Base-by-base conservation (phyloP, 345 rosid species). In the Turnera subulata region DNA sequence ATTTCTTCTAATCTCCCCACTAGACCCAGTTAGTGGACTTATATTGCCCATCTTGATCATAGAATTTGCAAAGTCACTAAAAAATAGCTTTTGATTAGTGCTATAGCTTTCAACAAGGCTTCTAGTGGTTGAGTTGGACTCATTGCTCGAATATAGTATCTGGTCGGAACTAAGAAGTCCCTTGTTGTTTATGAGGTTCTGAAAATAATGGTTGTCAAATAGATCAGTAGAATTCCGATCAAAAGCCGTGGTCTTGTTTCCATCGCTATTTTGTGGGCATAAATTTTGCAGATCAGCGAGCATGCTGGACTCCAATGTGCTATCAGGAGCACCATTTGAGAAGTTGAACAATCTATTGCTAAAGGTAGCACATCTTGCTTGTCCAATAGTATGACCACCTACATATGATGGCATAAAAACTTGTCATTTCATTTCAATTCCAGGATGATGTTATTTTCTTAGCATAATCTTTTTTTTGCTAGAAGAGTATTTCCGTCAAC, bases 41-140 rank as follows among this genome's bases (percentile, higher is more conserved):
- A 73, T 77, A 24, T 62, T 62, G 74, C 64, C 95, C 95, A 49
- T 71, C 71, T 56, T 62, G 66, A 46, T 53, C 59, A 53, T 53
- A 32, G 66, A 53, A 53, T 62, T 54, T 8, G 53, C 56, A 13
- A 46, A 58, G 19, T 21, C 17, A 18, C 0, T 2, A 12, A 65
- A 50, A 56, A 65, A 65, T 12, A 57, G 63, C 18, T 43, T 20
- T 26, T 23, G 33, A 19, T 61, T 68, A 16, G 10, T 52, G 26
- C 58, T 56, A 16, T 61, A 68, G 32, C 46, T 18, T 25, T 68
- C 20, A 12, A 68, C 73, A 24, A 68, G 22, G 51, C 14, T 20
- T 45, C 26, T 43, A 22, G 73, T 52, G 4, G 58, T 55, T 0
- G 47, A 33, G 18, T 46, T 21, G 2, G 56, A 40, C 22, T 55